Conservation (phyloP, 73 alveolate genomes). For the Halteria grandinella region DNA sequence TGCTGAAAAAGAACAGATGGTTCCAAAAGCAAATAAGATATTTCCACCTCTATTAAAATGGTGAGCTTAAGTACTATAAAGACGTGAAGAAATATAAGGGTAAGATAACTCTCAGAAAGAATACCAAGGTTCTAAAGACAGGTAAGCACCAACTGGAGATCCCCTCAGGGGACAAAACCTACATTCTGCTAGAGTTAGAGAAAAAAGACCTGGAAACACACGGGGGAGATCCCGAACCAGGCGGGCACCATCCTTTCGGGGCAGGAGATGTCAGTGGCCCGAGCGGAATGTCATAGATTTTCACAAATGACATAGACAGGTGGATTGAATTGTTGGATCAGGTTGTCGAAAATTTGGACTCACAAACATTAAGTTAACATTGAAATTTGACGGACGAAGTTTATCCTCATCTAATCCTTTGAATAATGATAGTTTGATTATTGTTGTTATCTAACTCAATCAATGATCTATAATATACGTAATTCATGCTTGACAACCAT, state of each 20-base stretch:
- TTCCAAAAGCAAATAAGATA: constrained; percentile 28
- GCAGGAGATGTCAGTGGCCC: too few relatives aligned
- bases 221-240: not conserved
- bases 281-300: too few relatives aligned
- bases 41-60: constrained; percentile 19
- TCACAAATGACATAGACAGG: constrained; percentile 36
- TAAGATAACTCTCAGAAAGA: constrained; percentile 17
- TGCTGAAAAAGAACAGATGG: constrained; percentile 47
- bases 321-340: constrained; percentile 36
- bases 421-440: too few relatives aligned
- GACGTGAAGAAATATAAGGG: constrained; percentile 37
- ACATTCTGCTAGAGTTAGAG: constrained; percentile 22
- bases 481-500: too few relatives aligned
- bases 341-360: constrained; percentile 15
- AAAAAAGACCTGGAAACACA: constrained; percentile 5
- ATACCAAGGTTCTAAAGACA: constrained; percentile 27
- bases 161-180: constrained; percentile 29
- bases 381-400: too few relatives aligned
- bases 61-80: constrained; percentile 39
- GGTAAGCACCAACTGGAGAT: constrained; percentile 28
- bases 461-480: too few relatives aligned
- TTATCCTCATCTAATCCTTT: too few relatives aligned
- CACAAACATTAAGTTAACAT: too few relatives aligned
- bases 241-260: not conserved
- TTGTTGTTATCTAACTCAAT: too few relatives aligned